A percentile compares a stretch with the other conserved stretches of the same genome.
phyloP scores from a whole-genome alignment of 2,329 filamentous ascomycete species.

The Paracoccidioides brasiliensis region DNA sequence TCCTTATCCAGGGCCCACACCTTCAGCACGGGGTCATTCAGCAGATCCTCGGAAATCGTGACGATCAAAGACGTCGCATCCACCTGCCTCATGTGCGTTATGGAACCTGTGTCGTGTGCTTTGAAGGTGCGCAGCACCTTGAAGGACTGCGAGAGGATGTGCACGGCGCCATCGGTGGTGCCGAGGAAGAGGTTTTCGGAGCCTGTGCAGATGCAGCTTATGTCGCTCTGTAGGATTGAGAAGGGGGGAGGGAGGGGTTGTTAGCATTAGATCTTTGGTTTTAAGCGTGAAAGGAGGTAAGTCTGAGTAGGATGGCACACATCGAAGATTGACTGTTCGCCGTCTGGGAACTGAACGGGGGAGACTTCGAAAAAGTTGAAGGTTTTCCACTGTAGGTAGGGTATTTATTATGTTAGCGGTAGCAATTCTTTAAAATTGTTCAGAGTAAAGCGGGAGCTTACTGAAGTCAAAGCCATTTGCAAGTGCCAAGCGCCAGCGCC shows the following conservation, averaged over 20 bases:
- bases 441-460: constrained; percentile 11
- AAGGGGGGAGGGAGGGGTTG: constrained; percentile 15
- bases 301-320: constrained; percentile 34
- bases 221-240: constrained; percentile 40
- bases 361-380: constrained; percentile 99
- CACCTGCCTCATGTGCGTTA: constrained; percentile 86
- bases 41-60: constrained; percentile 70
- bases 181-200: constrained; percentile 84
- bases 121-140: constrained; percentile 77
- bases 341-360: constrained; percentile 65
- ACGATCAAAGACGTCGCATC: constrained; percentile 76
- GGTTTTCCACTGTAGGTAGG: constrained; percentile 67
- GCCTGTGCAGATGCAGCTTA: constrained; percentile 72
- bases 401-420: not conserved
- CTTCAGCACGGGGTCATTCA: constrained; percentile 76
- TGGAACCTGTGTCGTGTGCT: constrained; percentile 60
- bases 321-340: constrained; percentile 69
- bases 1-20: constrained; percentile 95
- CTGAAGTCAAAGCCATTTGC: constrained; percentile 35
- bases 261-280: not conserved
- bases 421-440: not conserved
- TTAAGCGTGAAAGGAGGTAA: no score
- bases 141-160: constrained; percentile 76
- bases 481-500: constrained; percentile 25
- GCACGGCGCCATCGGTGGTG: constrained; percentile 69